Conservation (phyloP, 129 eudicot species). For the Centrapalus pauciflorus region DNA sequence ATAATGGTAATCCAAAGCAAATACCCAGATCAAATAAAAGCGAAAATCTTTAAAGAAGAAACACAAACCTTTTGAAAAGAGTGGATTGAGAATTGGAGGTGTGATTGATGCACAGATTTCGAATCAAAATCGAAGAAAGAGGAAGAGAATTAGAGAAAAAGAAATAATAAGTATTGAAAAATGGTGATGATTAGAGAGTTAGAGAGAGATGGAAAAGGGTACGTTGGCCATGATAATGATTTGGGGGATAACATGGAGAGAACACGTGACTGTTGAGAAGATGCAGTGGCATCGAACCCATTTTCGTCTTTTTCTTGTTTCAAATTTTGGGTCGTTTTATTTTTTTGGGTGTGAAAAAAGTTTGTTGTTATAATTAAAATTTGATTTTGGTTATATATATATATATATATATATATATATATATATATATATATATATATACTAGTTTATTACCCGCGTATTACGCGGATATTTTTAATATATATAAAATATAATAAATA, state of each 20-base stretch:
- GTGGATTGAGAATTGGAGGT: background rate
- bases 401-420: too few species aligned
- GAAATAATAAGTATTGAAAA: background rate
- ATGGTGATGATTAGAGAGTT: background rate
- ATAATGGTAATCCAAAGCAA: background rate
- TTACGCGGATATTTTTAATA: too few species aligned
- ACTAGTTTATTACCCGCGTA: too few species aligned
- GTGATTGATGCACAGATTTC: slow-evolving; percentile 3
- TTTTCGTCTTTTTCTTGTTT: background rate
- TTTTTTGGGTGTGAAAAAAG: background rate
- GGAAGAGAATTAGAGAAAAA: background rate
- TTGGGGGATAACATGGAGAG: slow-evolving; percentile 15
- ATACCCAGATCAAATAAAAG: slow-evolving; percentile 7
- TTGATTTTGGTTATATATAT: too few species aligned
- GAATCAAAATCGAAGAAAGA: background rate
- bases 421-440: too few species aligned
- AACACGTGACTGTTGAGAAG: slow-evolving; percentile 16
- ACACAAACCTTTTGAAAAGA: slow-evolving; percentile 17
- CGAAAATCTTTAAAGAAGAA: background rate
- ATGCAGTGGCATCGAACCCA: background rate
- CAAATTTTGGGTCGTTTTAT: background rate
- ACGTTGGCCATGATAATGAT: slow-evolving; percentile 23
- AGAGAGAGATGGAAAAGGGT: background rate
- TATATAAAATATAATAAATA: too few species aligned
- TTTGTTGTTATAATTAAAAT: background rate